Conservation (phyloP, 345 rosid genomes). For the Eutrema yunnanense region DNA sequence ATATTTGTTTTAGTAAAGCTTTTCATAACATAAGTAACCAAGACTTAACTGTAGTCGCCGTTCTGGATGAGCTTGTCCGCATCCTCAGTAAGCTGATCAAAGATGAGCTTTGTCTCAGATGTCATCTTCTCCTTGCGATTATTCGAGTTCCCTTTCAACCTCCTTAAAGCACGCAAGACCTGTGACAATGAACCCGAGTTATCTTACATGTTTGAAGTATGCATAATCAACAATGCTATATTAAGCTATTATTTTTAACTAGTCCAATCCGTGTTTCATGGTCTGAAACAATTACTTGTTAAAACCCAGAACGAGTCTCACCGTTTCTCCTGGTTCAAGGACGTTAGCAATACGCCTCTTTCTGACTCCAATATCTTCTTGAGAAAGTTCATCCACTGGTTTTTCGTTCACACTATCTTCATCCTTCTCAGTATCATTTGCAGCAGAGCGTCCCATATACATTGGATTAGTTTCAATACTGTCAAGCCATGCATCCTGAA, state of each 20-base stretch:
- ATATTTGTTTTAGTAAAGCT: not conserved
- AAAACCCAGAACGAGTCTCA: slow-evolving; percentile 28
- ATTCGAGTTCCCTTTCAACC: slow-evolving; percentile 78
- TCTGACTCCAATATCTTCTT: slow-evolving; percentile 58
- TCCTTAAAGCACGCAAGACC: slow-evolving; percentile 85
- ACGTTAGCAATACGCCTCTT: slow-evolving; percentile 79
- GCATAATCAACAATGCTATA: not conserved
- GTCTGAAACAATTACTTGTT: not conserved
- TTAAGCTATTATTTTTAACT: not conserved
- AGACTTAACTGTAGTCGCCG: slow-evolving; percentile 87
- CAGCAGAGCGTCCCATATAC: slow-evolving; percentile 38
- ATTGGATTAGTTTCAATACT: slow-evolving; percentile 54
- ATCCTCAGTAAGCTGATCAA: slow-evolving; percentile 98
- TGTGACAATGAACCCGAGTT: slow-evolving; percentile 24
- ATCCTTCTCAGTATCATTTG: slow-evolving; percentile 26
- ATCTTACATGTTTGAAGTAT: not conserved
- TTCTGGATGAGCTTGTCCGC: slow-evolving; percentile 72
- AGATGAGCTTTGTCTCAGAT: slow-evolving; percentile 62
- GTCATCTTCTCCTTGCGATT: slow-evolving; percentile 86
- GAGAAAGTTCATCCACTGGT: slow-evolving; percentile 49
- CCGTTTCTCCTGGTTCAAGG: slow-evolving; percentile 95
- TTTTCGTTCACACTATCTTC: slow-evolving; percentile 35
- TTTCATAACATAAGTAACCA: not conserved
- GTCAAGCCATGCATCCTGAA: slow-evolving; percentile 99
- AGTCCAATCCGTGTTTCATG: not conserved